Conservation (phyloP, 2,329 filamentous ascomycete species). For the Penicillium sp. region DNA sequence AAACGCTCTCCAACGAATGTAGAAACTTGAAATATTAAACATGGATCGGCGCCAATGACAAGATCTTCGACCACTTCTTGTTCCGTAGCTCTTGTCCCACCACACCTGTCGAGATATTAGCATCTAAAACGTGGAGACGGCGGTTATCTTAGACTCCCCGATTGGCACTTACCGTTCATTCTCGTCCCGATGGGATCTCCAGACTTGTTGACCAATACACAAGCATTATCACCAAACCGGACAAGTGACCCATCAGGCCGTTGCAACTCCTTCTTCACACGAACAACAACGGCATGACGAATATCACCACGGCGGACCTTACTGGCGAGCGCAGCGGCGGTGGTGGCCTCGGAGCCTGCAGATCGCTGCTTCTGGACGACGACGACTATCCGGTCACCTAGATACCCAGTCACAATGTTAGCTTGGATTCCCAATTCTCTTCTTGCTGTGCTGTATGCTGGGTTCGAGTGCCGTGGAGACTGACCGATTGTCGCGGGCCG, state of each 20-base stretch:
- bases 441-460: not conserved
- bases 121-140: conserved; percentile 11
- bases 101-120: conserved; percentile 57
- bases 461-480: conserved; percentile 24
- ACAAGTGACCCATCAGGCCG: conserved; percentile 86
- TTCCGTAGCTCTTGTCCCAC: conserved; percentile 86
- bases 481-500: conserved; percentile 80
- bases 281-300: conserved; percentile 90
- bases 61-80: conserved; percentile 97
- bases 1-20: conserved; percentile 31
- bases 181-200: conserved; percentile 93
- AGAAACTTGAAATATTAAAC: conserved; percentile 51
- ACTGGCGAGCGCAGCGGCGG: conserved; percentile 73
- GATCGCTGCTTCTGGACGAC: conserved; percentile 95
- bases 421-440: not conserved
- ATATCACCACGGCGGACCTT: conserved; percentile 97
- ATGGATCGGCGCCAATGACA: conserved; percentile 88
- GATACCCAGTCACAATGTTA: not conserved
- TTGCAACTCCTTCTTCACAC: conserved; percentile 83
- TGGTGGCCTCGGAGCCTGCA: conserved; percentile 69
- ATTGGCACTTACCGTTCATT: conserved; percentile 66
- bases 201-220: conserved; percentile 93
- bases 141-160: not conserved
- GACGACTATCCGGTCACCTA: conserved; percentile 94
- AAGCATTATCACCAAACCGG: conserved; percentile 96